Conservation (phyloP, 768 basidiomycete genomes). For the Russula earlei region DNA sequence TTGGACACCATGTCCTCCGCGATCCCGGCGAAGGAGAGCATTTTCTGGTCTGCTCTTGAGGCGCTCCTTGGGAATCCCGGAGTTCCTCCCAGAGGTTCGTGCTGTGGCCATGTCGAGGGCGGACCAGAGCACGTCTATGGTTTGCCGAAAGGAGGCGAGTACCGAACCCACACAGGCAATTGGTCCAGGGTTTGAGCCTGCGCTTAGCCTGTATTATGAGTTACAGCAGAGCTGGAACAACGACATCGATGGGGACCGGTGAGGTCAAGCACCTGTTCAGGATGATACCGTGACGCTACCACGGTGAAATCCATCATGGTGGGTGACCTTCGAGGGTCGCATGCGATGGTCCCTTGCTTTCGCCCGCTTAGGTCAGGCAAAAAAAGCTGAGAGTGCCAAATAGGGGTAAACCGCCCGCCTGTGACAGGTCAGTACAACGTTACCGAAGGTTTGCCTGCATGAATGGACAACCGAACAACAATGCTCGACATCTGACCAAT, state of each 20-base stretch:
- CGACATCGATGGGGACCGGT: background rate
- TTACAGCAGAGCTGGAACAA: background rate
- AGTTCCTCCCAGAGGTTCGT: constrained; percentile 34
- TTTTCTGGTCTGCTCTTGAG: constrained; percentile 17
- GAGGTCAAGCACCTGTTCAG: background rate
- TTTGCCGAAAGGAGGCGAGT: constrained; percentile 8
- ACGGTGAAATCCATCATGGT: no score
- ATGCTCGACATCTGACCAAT: no score
- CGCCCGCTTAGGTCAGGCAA: no score
- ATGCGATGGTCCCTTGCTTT: no score
- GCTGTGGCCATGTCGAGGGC: constrained; percentile 25
- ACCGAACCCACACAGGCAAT: background rate
- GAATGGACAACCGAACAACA: no score
- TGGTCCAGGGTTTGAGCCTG: background rate
- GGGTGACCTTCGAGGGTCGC: no score
- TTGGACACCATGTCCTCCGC: background rate
- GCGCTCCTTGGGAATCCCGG: constrained; percentile 27
- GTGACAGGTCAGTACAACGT: no score
- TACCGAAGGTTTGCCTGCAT: no score
- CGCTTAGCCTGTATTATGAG: background rate
- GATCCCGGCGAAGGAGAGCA: background rate
- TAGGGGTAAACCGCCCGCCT: no score
- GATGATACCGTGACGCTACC: no score
- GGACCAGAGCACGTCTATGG: background rate
- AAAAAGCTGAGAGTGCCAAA: no score